Conservation (phyloP, 208 protist species). For the Borovskyia barvae region DNA sequence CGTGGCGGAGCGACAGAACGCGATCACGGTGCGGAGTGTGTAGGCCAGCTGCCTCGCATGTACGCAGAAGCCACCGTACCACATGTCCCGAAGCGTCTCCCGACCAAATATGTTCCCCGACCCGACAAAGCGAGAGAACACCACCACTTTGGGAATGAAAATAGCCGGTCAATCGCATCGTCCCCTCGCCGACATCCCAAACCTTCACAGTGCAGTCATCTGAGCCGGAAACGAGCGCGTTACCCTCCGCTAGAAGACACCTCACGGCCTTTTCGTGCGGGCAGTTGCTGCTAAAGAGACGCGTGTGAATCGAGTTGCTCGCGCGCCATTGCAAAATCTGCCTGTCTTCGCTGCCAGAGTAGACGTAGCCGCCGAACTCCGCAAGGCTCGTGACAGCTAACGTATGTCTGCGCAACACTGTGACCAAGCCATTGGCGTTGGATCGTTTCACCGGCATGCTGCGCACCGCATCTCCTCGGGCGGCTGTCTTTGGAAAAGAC, state of each 20-base stretch:
- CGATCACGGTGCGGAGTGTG: conserved; percentile 43
- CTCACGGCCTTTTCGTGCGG: conserved; percentile 50
- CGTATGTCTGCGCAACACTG: conserved; percentile 40
- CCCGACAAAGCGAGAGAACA: conserved; percentile 68
- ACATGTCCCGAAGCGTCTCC: conserved; percentile 70
- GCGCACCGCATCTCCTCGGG: background rate
- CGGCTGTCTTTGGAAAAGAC: conserved; percentile 11
- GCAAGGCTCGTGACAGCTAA: conserved; percentile 67
- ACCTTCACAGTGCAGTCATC: conserved; percentile 83
- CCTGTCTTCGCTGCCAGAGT: conserved; percentile 67
- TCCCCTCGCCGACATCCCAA: conserved; percentile 75
- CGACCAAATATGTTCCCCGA: conserved; percentile 79
- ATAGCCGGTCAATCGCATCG: conserved; percentile 64
- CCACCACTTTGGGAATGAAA: conserved; percentile 65
- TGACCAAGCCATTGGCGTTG: conserved; percentile 16
- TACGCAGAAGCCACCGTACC: conserved; percentile 63
- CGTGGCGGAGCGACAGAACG: conserved; percentile 49
- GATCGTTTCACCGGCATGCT: too few relatives aligned
- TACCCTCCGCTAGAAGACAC: conserved; percentile 83
- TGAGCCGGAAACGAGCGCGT: conserved; percentile 69
- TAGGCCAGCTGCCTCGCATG: conserved; percentile 61
- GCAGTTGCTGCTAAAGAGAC: conserved; percentile 29
- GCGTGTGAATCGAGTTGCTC: conserved; percentile 29
- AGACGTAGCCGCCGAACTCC: conserved; percentile 79
- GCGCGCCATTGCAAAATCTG: conserved; percentile 76